phyloP scores from a whole-genome alignment of 768 basidiomycete genomes.

The Piloderma croceum region DNA sequence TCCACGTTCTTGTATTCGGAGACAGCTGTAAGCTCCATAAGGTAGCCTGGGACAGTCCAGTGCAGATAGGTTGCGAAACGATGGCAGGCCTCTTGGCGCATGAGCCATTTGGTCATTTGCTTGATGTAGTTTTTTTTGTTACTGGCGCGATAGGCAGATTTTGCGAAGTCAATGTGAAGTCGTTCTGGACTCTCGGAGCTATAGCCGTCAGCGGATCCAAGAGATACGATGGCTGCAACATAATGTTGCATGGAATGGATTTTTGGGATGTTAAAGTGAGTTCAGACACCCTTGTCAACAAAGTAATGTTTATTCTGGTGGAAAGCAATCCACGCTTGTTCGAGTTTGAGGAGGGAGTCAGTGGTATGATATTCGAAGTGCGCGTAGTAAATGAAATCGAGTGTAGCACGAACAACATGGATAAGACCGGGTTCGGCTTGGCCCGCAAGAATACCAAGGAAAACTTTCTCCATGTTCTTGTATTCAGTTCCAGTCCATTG shows the following conservation, averaged over 20 bases:
- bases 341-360: slow-evolving; percentile 6
- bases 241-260: slow-evolving; percentile 18
- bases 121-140: slow-evolving; percentile 16
- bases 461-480: too few species aligned
- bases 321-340: slow-evolving; percentile 9
- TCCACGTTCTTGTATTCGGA: too few species aligned
- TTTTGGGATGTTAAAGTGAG: slow-evolving; percentile 22
- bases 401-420: slow-evolving; percentile 5
- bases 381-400: slow-evolving; percentile 18
- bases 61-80: too few species aligned
- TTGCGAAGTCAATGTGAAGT: too few species aligned
- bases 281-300: slow-evolving; percentile 5
- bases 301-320: slow-evolving; percentile 16
- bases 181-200: slow-evolving; percentile 27
- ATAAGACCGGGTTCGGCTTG: not conserved
- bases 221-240: slow-evolving; percentile 7
- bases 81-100: slow-evolving; percentile 4
- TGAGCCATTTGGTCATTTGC: slow-evolving; percentile 9
- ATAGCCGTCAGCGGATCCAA: slow-evolving; percentile 25
- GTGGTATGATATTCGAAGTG: slow-evolving; percentile 10
- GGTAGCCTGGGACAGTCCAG: too few species aligned
- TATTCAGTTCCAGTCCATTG: too few species aligned
- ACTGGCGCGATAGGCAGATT: slow-evolving; percentile 23
- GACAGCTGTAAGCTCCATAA: too few species aligned
- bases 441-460: slow-evolving; percentile 6